Evolutionary conservation across 2,329 filamentous ascomycete species (phyloP), one percentile per base, ranked within the genome.

Genomic region (Boeremia exigua): DNA sequence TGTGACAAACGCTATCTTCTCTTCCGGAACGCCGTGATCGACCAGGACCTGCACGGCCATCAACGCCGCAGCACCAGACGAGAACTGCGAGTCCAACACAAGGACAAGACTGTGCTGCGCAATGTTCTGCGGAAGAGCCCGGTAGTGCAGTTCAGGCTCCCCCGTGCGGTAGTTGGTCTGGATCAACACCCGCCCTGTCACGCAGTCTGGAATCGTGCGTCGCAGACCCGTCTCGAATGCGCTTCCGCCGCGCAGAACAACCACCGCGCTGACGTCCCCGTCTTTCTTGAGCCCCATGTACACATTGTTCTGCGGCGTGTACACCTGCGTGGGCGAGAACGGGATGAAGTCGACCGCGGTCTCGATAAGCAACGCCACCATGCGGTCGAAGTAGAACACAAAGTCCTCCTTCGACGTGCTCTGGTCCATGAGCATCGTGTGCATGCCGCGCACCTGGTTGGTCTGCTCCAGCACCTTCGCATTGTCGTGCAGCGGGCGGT

Each of bases 41-140:
- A 96, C 87, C 48, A 99, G 80, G n/a, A 98, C 91, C 70, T 95
- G 90, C 37, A 98, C 93, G 0, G 95, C 92, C 95, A 99, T 99
- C 54, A 99, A 79, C 4, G 86, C 86, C 11, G 86, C 86, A 32
- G 93, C 94, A 38, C 95, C 95, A 58, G 89, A 93, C 25, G 91
- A 92, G 90, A 98, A 97, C 73, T 99, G 95, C 12, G 93, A 88
- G 75, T 98, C 95, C 17, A 98, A 80, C 7, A 99, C 81, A 57
- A 99, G 80, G 15, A 99, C 92, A 45, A 89, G 89, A 62, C 91
- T 88, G 70, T 96, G 90, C 37, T 84, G 76, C 56, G 84, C 79
- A 52, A 98, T 90, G 58, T 91, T 66, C 89, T 82, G 69, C 7
- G 75, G 90, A 3, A 99, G 80, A 61, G 91, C 91, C 56, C 93